Conservation (phyloP, 345 rosid species). For the Hirschfeldia incana region DNA sequence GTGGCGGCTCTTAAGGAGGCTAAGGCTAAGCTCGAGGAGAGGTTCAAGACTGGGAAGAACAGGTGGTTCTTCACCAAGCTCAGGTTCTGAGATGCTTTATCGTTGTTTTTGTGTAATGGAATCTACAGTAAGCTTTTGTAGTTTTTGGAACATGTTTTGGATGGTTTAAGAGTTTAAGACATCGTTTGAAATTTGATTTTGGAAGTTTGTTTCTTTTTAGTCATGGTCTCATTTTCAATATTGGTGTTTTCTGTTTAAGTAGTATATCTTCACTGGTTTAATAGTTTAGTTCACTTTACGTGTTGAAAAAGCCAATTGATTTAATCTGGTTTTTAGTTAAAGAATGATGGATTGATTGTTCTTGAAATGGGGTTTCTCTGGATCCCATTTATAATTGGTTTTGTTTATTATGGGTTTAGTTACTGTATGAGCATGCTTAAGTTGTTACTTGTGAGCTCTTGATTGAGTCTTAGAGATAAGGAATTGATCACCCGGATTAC, state of each 20-base stretch:
- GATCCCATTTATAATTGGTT: too few relatives aligned
- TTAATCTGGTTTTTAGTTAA: neutral
- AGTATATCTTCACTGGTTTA: neutral
- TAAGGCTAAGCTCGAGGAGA: neutral
- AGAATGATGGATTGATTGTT: neutral
- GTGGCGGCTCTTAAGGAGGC: conserved; percentile 15
- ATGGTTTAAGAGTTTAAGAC: neutral
- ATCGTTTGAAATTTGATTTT: neutral
- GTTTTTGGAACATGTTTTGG: neutral
- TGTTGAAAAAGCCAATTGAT: neutral
- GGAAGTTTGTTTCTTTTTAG: neutral
- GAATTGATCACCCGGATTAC: too few relatives aligned
- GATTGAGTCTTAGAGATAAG: too few relatives aligned
- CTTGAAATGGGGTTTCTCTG: neutral
- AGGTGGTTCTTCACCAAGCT: neutral
- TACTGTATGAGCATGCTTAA: too few relatives aligned
- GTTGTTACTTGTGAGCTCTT: too few relatives aligned
- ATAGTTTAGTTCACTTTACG: neutral
- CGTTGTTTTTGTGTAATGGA: neutral
- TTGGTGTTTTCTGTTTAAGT: neutral
- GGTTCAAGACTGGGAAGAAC: neutral
- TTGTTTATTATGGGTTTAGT: too few relatives aligned
- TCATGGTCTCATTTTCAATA: conserved; percentile 5
- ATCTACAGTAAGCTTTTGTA: neutral
- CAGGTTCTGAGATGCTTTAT: conserved; percentile 9